Conservation (phyloP, 2,329 filamentous ascomycete genomes). For the Myriosclerotinia curreyana region DNA sequence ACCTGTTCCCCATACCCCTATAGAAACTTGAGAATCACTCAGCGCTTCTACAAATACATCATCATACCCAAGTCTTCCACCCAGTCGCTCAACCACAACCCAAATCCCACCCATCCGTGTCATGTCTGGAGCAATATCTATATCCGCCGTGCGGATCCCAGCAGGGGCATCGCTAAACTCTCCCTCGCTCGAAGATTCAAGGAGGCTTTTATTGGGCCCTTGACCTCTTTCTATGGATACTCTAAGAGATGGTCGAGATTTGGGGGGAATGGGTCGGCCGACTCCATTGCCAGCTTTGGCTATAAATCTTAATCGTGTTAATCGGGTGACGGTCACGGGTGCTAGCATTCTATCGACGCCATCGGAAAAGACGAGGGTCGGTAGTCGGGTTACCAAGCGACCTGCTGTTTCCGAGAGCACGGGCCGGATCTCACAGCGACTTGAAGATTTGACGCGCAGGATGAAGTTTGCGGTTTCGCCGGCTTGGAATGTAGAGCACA, state of each 20-base stretch:
- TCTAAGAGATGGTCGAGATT: conserved; percentile 53
- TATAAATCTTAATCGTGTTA: conserved; percentile 32
- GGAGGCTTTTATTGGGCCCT: conserved; percentile 62
- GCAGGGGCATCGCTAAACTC: conserved; percentile 67
- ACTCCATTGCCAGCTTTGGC: conserved; percentile 34
- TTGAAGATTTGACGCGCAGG: conserved; percentile 67
- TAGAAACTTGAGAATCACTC: conserved; percentile 37
- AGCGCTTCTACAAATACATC: conserved; percentile 54
- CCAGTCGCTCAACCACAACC: conserved; percentile 79
- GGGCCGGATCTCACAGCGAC: conserved; percentile 53
- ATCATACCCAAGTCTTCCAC: conserved; percentile 46
- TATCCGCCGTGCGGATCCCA: conserved; percentile 66
- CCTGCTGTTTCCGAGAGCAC: conserved; percentile 75
- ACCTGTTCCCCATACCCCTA: conserved; percentile 39
- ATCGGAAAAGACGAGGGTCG: conserved; percentile 49
- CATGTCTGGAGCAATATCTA: conserved; percentile 69
- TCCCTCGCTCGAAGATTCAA: conserved; percentile 68
- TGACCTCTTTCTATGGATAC: conserved; percentile 71
- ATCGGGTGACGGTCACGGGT: conserved; percentile 31
- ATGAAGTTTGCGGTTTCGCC: conserved; percentile 73
- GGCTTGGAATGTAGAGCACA: conserved; percentile 86
- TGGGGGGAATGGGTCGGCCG: conserved; percentile 13
- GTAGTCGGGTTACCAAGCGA: conserved; percentile 59
- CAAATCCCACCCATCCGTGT: conserved; percentile 60
- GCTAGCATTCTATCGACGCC: conserved; percentile 50